Conservation (phyloP, 2,329 filamentous ascomycete species). For the Monilinia fructigena region DNA sequence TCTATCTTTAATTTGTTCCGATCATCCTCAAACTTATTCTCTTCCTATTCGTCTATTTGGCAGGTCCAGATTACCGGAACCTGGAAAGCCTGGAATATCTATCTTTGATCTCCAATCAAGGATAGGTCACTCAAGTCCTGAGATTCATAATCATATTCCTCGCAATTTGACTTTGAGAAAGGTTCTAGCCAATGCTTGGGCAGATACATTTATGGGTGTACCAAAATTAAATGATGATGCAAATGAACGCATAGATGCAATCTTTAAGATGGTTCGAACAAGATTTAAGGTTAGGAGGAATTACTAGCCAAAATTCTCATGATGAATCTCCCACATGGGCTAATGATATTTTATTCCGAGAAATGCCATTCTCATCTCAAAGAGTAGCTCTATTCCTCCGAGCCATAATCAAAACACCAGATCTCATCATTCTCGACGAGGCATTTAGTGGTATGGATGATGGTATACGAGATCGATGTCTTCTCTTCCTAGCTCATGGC, state of each 20-base stretch:
- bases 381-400: conserved; percentile 82
- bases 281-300: conserved; percentile 60
- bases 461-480: conserved; percentile 78
- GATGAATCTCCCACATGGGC: conserved; percentile 58
- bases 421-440: conserved; percentile 83
- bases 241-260: conserved; percentile 60
- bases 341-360: conserved; percentile 64
- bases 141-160: conserved; percentile 92
- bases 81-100: conserved; percentile 67
- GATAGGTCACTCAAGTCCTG: conserved; percentile 90
- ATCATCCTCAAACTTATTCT: conserved; percentile 92
- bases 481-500: conserved; percentile 72
- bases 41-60: conserved; percentile 86
- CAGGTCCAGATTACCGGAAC: conserved; percentile 72
- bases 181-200: conserved; percentile 82
- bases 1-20: conserved; percentile 86
- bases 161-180: conserved; percentile 69
- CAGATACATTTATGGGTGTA: conserved; percentile 76
- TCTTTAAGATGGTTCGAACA: conserved; percentile 73
- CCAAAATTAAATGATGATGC: conserved; percentile 62
- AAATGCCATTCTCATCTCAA: conserved; percentile 77
- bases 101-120: conserved; percentile 90
- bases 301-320: conserved; percentile 29
- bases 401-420: conserved; percentile 74
- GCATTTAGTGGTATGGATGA: conserved; percentile 85